Percentiles rank a stretch among this genome's conserved stretches.
Evolutionary conservation across 768 basidiomycete genomes (phyloP).

Genomic region (Hygrophoropsis aurantiaca): DNA sequence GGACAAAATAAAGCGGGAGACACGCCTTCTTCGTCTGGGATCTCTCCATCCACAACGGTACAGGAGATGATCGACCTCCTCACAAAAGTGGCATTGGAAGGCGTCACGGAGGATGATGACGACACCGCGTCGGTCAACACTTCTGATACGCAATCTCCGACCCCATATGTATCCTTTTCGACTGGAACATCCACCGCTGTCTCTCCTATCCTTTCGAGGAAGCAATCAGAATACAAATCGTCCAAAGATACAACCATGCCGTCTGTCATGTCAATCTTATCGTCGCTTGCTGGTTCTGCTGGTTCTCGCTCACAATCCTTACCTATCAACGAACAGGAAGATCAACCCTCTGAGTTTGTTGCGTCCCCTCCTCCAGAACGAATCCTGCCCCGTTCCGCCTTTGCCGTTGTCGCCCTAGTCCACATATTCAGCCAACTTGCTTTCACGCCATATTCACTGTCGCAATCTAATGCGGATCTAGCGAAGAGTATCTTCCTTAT

Average conservation of each 20-base stretch:
- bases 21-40: conserved; percentile 10
- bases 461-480: conserved; percentile 45
- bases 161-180: conserved; percentile 23
- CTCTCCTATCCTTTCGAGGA: conserved; percentile 57
- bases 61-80: conserved; percentile 41
- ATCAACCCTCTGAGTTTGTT: conserved; percentile 29
- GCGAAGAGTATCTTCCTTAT: conserved; percentile 53
- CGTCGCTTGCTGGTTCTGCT: conserved; percentile 63
- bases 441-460: conserved; percentile 63
- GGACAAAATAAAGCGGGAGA: conserved; percentile 20
- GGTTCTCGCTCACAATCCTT: conserved; percentile 62
- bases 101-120: conserved; percentile 39
- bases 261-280: conserved; percentile 62
- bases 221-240: conserved; percentile 53
- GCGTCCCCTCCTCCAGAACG: conserved; percentile 24
- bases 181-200: conserved; percentile 30
- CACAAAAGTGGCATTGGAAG: conserved; percentile 36
- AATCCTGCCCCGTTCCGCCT: conserved; percentile 47
- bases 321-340: conserved; percentile 40
- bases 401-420: conserved; percentile 63
- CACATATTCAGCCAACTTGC: conserved; percentile 67
- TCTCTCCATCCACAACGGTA: conserved; percentile 19
- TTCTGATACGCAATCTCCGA: conserved; percentile 39
- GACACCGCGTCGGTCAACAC: conserved; percentile 41
- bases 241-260: conserved; percentile 51